These are phyloP conservation scores for Boechera stricta DNA, from an alignment of 345 rosid species.

Conservation along the genomic window DNA sequence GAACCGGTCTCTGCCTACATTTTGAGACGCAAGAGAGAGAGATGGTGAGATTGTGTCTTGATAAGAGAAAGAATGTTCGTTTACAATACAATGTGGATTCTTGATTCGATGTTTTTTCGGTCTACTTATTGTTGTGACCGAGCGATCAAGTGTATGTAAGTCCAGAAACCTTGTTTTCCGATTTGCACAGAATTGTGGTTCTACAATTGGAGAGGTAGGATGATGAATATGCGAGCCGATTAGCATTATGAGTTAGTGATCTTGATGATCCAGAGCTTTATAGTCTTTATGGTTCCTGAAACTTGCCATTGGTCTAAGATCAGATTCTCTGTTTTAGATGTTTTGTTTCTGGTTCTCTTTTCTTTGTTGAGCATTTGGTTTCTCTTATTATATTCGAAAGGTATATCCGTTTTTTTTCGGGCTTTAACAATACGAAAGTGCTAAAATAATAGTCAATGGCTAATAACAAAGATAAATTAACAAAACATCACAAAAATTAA, in stretches of 20 bases:
- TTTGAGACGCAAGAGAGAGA: slow-evolving; percentile 2
- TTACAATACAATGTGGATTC: slow-evolving; percentile 25
- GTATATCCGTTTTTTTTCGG: too few species aligned
- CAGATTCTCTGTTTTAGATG: slow-evolving; percentile 9
- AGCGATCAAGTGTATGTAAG: not conserved
- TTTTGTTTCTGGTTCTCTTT: not conserved
- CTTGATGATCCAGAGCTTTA: slow-evolving; percentile 14
- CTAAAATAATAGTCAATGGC: too few species aligned
- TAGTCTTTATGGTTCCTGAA: not conserved
- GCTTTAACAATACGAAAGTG: too few species aligned
- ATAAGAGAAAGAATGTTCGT: slow-evolving; percentile 20
- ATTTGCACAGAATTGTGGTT: slow-evolving; percentile 21
- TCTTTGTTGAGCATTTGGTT: too few species aligned
- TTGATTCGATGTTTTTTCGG: not conserved
- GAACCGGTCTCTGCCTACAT: slow-evolving; percentile 29
- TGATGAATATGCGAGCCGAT: not conserved
- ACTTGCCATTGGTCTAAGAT: not conserved
- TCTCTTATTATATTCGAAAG: too few species aligned
- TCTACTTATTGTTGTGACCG: not conserved
- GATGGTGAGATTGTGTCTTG: slow-evolving; percentile 3
- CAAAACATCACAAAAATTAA: too few species aligned
- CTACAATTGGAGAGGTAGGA: not conserved
- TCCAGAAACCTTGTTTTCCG: not conserved
- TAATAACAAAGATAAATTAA: too few species aligned
- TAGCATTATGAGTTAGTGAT: not conserved